Conservation (phyloP, 495 filamentous ascomycete genomes). For the Penicillium turbatum region DNA sequence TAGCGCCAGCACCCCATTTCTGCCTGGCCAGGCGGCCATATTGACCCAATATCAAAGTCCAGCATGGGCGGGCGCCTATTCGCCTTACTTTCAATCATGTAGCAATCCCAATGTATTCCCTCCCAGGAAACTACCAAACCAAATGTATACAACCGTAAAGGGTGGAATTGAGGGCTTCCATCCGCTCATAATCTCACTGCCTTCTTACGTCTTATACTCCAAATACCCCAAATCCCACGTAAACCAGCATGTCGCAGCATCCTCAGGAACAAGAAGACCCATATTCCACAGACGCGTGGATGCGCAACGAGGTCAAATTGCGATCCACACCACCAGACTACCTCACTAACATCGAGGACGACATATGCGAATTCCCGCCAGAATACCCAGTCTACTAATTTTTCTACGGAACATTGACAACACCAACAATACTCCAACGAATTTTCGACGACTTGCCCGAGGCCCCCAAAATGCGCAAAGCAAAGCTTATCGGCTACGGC, state of each 20-base stretch:
- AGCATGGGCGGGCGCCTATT: too few relatives aligned
- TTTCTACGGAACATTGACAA: slow-evolving; percentile 21
- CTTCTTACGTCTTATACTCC: neutral
- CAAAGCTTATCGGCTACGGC: slow-evolving; percentile 16
- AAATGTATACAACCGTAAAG: too few relatives aligned
- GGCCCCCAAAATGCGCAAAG: slow-evolving; percentile 15
- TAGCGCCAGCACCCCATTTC: too few relatives aligned
- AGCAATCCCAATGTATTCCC: too few relatives aligned
- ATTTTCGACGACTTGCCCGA: slow-evolving; percentile 19
- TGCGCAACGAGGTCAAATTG: neutral
- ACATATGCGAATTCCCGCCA: neutral
- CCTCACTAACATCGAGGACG: neutral
- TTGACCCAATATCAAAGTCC: too few relatives aligned
- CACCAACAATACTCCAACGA: slow-evolving; percentile 9
- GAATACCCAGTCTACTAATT: slow-evolving; percentile 23
- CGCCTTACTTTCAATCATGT: too few relatives aligned
- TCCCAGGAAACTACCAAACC: too few relatives aligned
- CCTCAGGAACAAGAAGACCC: neutral
- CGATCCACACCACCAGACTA: neutral
- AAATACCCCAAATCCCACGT: neutral
- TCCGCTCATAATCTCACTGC: neutral
- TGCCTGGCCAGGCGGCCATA: too few relatives aligned
- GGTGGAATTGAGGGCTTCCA: too few relatives aligned
- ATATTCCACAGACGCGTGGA: slow-evolving; percentile 1
- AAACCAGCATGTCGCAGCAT: neutral